Base-by-base conservation (phyloP, 1,284 basidiomycete genomes). In the Moesziomyces parantarcticus region DNA sequence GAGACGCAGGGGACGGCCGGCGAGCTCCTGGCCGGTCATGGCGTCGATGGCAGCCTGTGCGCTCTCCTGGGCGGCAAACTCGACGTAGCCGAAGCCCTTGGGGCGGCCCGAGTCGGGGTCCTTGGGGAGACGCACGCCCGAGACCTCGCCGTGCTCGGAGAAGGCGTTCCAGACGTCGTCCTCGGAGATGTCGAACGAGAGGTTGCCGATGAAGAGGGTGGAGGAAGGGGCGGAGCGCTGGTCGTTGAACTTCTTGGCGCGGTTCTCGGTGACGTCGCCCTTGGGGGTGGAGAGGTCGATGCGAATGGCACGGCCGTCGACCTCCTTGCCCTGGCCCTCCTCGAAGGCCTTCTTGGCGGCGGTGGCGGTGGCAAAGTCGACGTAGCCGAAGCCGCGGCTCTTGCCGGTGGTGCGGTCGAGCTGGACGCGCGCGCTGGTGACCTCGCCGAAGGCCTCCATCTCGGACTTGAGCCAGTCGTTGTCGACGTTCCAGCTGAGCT, bases 31-130 rank as follows among this genome's bases (percentile, higher is more conserved):
- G 50, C 93, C 93, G 51, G 89, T 88, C 49, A 90, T 87, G 34
- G 76, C 80, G 76, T 89, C 89, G 69, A 90, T 88, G 5, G 96
- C 97, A 83, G 90, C 91, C 85, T 91, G 91, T 14, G 97, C 93
- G 70, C 88, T 86, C 46, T 91, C 92, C 51, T 93, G 84, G 74
- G 91, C 89, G 71, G 90, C 89, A 85, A 95, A 97, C 85, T 97
- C 94, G 83, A 98, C 92, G 86, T 99, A 99, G 47, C 91, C 97
- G 85, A 96, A 99, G 80, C 97, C 97, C 86, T 98, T 99, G 59
- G 93, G 90, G 72, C 88, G 88, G 48, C 93, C 94, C 6, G 92
- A 89, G 60, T 99, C 97, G 66, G 92, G 88, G 85, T 99, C 95
- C 54, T 94, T 98, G 29, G 95, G 94, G 57, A 99, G 86, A 71